These are phyloP conservation scores for Prunus mira DNA, from an alignment of 306 rosid genomes.

Conservation along the genomic window DNA sequence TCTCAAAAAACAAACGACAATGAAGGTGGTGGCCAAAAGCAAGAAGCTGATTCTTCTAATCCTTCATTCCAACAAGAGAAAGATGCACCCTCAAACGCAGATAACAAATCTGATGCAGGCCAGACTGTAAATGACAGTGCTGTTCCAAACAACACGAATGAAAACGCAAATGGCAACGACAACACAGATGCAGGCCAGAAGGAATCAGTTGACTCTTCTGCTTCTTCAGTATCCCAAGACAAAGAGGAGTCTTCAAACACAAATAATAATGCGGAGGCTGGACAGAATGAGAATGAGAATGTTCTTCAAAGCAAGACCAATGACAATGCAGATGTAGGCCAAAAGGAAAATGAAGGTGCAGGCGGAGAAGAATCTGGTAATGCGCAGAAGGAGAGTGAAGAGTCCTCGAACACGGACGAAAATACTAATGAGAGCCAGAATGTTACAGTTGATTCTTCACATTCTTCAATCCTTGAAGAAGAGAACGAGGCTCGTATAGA, in stretches of 20 bases:
- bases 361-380: slow-evolving; percentile 31
- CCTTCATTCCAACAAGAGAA: slow-evolving; percentile 42
- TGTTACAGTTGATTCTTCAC: slow-evolving; percentile 37
- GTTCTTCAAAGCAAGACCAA: slow-evolving; percentile 16
- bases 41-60: slow-evolving; percentile 42
- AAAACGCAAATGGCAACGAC: slow-evolving; percentile 8
- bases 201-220: slow-evolving; percentile 29
- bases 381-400: slow-evolving; percentile 37
- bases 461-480: slow-evolving; percentile 36
- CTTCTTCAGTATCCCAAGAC: slow-evolving; percentile 14
- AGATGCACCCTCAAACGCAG: slow-evolving; percentile 40
- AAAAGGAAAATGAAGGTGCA: slow-evolving; percentile 34
- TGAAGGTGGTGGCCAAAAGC: slow-evolving; percentile 36
- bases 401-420: slow-evolving; percentile 14
- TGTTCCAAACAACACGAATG: slow-evolving; percentile 34
- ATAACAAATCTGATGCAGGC: slow-evolving; percentile 26
- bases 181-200: slow-evolving; percentile 33
- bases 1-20: slow-evolving; percentile 37
- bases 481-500: slow-evolving; percentile 49
- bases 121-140: slow-evolving; percentile 35
- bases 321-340: slow-evolving; percentile 32
- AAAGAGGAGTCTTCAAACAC: slow-evolving; percentile 27
- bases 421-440: slow-evolving; percentile 18
- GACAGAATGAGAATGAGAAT: slow-evolving; percentile 36
- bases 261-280: slow-evolving; percentile 22